Conservation (phyloP, 1,139 yeast genomes). For the Groenewaldozyma sp. region DNA sequence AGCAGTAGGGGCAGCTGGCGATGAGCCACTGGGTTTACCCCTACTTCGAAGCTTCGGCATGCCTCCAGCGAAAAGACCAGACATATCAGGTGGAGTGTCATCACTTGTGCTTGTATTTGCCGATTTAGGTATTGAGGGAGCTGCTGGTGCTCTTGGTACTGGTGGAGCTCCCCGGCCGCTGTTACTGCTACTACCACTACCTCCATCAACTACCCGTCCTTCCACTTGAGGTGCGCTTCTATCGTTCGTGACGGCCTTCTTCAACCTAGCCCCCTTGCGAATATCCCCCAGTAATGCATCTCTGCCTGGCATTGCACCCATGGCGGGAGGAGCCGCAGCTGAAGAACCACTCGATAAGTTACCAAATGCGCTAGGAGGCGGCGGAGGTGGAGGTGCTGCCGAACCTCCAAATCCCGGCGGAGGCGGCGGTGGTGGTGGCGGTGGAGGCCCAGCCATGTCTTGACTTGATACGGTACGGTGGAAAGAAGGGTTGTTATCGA, state of each 20-base stretch:
- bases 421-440: conserved; percentile 27
- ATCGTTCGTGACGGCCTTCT: conserved; percentile 70
- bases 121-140: conserved; percentile 10
- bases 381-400: conserved; percentile 26
- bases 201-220: conserved; percentile 29
- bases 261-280: conserved; percentile 64
- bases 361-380: conserved; percentile 28
- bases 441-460: too few species aligned
- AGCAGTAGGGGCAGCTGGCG: conserved; percentile 22
- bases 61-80: conserved; percentile 80
- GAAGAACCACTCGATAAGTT: conserved; percentile 17
- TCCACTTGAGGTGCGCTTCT: conserved; percentile 48
- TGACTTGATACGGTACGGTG: too few species aligned
- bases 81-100: conserved; percentile 46
- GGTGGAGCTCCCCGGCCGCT: conserved; percentile 32
- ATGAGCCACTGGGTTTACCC: conserved; percentile 23
- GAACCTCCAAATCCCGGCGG: conserved; percentile 17
- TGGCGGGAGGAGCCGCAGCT: conserved; percentile 18
- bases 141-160: conserved; percentile 17
- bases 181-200: conserved; percentile 16
- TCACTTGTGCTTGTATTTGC: conserved; percentile 3
- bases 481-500: too few species aligned
- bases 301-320: conserved; percentile 28
- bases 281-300: conserved; percentile 84
- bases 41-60: conserved; percentile 63